Conservation (phyloP, 2,329 filamentous ascomycete genomes). For the Plectosphaerella plurivora region DNA sequence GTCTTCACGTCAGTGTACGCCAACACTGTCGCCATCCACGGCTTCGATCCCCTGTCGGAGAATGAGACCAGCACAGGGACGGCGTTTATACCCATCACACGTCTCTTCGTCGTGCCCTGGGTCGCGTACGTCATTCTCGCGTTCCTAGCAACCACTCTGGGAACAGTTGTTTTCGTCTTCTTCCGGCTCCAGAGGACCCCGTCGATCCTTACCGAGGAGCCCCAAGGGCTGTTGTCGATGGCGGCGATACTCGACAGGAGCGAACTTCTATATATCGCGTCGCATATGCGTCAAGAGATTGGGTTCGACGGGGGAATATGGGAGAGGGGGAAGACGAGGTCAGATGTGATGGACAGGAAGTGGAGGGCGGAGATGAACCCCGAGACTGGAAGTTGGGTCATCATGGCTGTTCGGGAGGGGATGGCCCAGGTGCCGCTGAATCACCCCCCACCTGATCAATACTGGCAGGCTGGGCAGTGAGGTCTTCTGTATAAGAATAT, state of each 20-base stretch:
- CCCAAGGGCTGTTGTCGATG: neutral
- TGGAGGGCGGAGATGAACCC: neutral
- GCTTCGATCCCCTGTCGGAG: neutral
- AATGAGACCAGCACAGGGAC: neutral
- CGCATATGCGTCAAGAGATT: neutral
- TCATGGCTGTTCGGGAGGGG: neutral
- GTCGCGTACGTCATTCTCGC: neutral
- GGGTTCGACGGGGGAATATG: neutral
- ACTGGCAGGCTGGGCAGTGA: too few species aligned
- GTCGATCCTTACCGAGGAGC: slow-evolving; percentile 1
- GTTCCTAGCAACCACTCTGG: neutral
- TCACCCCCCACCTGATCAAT: too few species aligned
- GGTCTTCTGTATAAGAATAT: too few species aligned
- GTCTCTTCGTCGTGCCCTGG: slow-evolving; percentile 1
- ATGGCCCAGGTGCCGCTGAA: too few species aligned
- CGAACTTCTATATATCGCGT: neutral
- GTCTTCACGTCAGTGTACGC: slow-evolving; percentile 1
- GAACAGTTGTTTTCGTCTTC: neutral
- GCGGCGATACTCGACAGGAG: neutral
- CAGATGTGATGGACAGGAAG: neutral
- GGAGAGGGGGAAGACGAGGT: neutral
- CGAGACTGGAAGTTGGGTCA: neutral
- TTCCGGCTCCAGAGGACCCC: neutral
- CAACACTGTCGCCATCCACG: neutral
- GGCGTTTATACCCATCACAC: neutral